Evolutionary conservation across 768 basidiomycete species (phyloP).

Genomic region (Roridomyces roridus): DNA sequence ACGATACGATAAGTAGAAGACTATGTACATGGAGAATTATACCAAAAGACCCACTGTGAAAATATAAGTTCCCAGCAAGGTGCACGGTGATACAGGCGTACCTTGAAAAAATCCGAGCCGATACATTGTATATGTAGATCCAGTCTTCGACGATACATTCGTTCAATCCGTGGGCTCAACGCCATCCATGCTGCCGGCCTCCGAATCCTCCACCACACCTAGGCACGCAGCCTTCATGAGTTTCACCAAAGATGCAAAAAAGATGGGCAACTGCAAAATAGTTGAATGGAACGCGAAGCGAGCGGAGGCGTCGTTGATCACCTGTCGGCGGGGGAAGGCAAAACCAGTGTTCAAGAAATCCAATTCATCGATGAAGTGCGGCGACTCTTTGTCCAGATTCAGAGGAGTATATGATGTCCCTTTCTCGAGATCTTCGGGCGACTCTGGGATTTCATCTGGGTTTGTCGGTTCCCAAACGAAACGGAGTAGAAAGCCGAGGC

Average conservation of each 20-base stretch:
- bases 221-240: conserved; percentile 24
- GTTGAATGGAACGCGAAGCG: neutral
- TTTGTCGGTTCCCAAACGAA: conserved; percentile 48
- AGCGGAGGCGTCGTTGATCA: neutral
- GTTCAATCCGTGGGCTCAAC: conserved; percentile 17
- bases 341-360: conserved; percentile 69
- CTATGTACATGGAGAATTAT: too few species aligned
- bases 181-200: conserved; percentile 8
- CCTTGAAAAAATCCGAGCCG: neutral
- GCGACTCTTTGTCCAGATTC: conserved; percentile 65
- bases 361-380: conserved; percentile 61
- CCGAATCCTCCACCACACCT: neutral
- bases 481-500: conserved; percentile 64
- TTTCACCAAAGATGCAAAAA: conserved; percentile 14
- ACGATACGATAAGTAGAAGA: too few species aligned
- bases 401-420: conserved; percentile 69
- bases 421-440: conserved; percentile 45
- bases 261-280: conserved; percentile 17
- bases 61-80: neutral
- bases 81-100: neutral
- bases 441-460: conserved; percentile 34
- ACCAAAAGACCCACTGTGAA: too few species aligned
- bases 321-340: conserved; percentile 70
- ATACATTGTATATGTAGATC: conserved; percentile 16
- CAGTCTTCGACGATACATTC: neutral